phyloP scores from a whole-genome alignment of 345 rosid species.

The Litchi chinensis region DNA sequence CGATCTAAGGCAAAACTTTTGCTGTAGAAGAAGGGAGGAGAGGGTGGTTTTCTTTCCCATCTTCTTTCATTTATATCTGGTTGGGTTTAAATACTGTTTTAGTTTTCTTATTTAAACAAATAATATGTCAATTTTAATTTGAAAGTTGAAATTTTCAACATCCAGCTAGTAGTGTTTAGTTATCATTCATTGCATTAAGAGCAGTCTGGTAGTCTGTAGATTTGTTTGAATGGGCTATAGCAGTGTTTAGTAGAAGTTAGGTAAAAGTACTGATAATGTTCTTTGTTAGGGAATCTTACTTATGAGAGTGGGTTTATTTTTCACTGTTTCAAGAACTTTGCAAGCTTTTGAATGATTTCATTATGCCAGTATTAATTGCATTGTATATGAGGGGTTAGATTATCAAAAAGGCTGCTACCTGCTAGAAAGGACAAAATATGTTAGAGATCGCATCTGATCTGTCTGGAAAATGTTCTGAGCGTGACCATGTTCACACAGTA shows the following conservation, averaged over 20 bases:
- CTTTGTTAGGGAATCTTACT: background rate
- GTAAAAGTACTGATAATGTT: background rate
- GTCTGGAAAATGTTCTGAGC: too few relatives aligned
- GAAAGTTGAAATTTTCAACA: background rate
- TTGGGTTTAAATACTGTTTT: background rate
- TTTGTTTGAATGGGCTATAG: background rate
- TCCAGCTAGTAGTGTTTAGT: background rate
- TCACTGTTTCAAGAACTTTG: too few relatives aligned
- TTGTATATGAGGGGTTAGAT: too few relatives aligned
- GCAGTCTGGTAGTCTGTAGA: background rate
- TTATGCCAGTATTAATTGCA: too few relatives aligned
- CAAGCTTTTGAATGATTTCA: too few relatives aligned
- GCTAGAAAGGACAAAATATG: too few relatives aligned
- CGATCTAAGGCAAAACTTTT: too few relatives aligned
- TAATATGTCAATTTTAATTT: too few relatives aligned
- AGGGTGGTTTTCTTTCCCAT: background rate
- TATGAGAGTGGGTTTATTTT: too few relatives aligned
- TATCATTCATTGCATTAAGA: background rate
- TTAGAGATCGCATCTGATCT: too few relatives aligned
- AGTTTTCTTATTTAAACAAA: background rate
- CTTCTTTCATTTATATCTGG: background rate
- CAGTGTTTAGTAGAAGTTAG: background rate
- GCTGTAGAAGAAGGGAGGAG: background rate
- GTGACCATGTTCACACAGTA: too few relatives aligned
- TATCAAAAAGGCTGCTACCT: too few relatives aligned